Base-by-base conservation (phyloP, 1,284 basidiomycete species). In the Fomitopsis schrenkii region DNA sequence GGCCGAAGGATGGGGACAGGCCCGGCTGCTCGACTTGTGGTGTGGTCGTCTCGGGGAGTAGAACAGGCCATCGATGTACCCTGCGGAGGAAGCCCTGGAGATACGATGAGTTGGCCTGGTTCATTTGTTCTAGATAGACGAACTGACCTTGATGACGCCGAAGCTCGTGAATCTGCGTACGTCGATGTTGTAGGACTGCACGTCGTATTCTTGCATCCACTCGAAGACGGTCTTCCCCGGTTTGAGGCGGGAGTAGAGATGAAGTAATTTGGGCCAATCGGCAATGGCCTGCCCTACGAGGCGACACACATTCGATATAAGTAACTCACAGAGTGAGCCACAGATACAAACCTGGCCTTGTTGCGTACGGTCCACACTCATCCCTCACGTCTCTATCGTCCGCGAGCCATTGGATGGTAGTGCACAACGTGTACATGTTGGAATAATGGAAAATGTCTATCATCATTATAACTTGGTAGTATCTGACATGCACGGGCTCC, bases 391-490 rank as follows among this genome's bases (percentile, higher is more conserved):
- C 89, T 4, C 82, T 76, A 72, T 95, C 94, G 59, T 91, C 85
- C 9, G 91, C 91, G 46, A 97, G 83, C 82, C 88, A 93, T 67
- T 94, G 88, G 28, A 97, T 87, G 64, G 86, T 88, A 64, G 91
- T 91, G 55, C 90, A 86, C 40, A 97, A 80, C 0, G 93, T 93
- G 73, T 99, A 99, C 87, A 97, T 94, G 75, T 98, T 98, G n/a
- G 93, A 93, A 74, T 91, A 97, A 74, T 98, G 95, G 74, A 99
- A 99, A 57, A 98, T 93, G 76, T 99, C 96, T 59, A 95, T 89
- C 68, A 90, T 91, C 87, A 98, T 95, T 70, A 98, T 88, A 59
- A 97, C 95, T 77, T 97, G 94, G 72, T 98, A 98, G 72, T 94
- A 98, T 52, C 94, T 74, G 46, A 35, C 15, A 57, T 61, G 14